Base-by-base conservation (phyloP, 495 filamentous ascomycete species). In the Podospora conica region DNA sequence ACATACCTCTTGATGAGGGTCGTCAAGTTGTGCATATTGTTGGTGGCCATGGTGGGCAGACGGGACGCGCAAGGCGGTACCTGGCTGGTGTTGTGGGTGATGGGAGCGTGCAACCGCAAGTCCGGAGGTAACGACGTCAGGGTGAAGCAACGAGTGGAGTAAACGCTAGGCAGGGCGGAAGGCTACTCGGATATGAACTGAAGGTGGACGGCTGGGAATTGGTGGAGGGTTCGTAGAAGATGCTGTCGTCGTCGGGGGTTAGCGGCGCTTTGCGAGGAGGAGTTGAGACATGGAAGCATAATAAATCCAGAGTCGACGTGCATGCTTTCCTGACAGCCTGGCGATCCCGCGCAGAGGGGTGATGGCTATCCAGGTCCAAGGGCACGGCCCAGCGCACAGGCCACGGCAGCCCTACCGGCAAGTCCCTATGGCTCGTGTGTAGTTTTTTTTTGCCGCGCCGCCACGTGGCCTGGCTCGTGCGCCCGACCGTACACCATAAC, bases 1-100 rank as follows among this genome's bases (percentile, higher is more conserved):
- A 65, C 86, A 71, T 85, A 98, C 95, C 95, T 87, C 86, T 98
- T 98, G 83, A 98, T 97, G 70, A 98, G 85, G 62, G 95, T 98
- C 55, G 92, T 95, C 66, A 98, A 80, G 75, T 97, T 97, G 82
- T 98, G 88, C 91, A 98, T 96, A 72, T 92, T 89, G 63, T 81
- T 83, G 29, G 82, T 76, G 60, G 84, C 79, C 78, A 86, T 84
- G 64, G 61, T 78, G 78, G 67, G 72, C 68, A 63, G 62, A 3
- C 22, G 53, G 59, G 31, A 18, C 54, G 54, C 25, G 27, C 29
- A 31, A 22, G 21, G 22, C n/a, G 53, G 40, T 21, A 40, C n/a
- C 29, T 58, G 23, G 58, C 25, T 24, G 58, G 29, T 21, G 20
- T 57, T 22, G 55, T n/a, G 55, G 55, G 23, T 18, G 22, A 15